Base-by-base conservation (phyloP, 345 rosid genomes). In the Camelina laxa region DNA sequence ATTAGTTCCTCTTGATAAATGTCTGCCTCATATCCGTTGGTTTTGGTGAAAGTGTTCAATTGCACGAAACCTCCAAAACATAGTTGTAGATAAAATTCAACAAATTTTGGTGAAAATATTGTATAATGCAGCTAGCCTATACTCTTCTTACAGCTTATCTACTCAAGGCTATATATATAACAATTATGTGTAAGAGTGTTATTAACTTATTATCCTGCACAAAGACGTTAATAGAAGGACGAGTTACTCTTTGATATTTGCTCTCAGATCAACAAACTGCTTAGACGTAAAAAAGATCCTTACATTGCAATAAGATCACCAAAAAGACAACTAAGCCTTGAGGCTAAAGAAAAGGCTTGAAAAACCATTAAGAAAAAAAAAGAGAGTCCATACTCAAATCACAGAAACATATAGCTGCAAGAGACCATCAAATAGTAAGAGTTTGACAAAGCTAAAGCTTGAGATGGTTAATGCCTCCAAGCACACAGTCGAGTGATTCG, bases 271-370 rank as follows among this genome's bases (percentile, higher is more conserved):
- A 38, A 38, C 41, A 38, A 38, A 3, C 41, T 38, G 38, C 10
- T 35, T 35, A 35, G 38, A 35, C 9, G 24, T 48, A 8, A 49
- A 16, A 16, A 17, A 50, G 55, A 50, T 50, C 27, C 33, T 53
- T 53, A 15, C 12, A 9, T 33, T 51, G 8, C 58, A 21, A 53
- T 9, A 53, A 53, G 36, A 13, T 54, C 36, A 54, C 27, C 17
- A 54, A 54, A 44, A 54, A 54, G 33, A 54, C 59, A 14, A 54
- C 5, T 24, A 54, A 54, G 36, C 36, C 59, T 24, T 54, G 59
- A 54, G 10, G 10, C 10, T 6, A 54, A 54, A 24, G 35, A 7
- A 22, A 22, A 54, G 58, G 49, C 17, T 0, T 44, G 49, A 44
- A 44, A 7, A 24, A 44, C 15, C 10, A 38, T 12, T 3, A 60